Percentiles rank a stretch among this genome's conserved stretches.
These are phyloP conservation scores for Trametes cubensis DNA, from an alignment of 768 basidiomycete genomes.

Conservation along the genomic window DNA sequence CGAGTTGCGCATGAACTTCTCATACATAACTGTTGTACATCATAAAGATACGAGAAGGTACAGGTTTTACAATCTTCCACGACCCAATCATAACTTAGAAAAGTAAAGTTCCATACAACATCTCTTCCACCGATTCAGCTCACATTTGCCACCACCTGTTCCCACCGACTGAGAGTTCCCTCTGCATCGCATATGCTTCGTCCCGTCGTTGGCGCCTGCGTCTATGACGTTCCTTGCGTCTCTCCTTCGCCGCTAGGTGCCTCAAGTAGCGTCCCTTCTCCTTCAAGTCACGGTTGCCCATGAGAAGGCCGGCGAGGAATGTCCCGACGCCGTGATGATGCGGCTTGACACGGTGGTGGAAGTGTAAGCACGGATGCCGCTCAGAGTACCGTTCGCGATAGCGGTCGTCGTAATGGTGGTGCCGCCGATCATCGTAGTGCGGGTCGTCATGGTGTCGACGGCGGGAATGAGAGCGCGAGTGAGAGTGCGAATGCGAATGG, in stretches of 20 bases:
- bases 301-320: slow-evolving; percentile 23
- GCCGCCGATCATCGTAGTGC: slow-evolving; percentile 7
- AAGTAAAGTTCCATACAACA: background rate
- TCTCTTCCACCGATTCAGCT: background rate
- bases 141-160: slow-evolving; percentile 25
- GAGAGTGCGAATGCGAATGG: slow-evolving; percentile 1
- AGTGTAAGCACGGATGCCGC: slow-evolving; percentile 26
- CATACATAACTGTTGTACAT: background rate
- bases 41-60: too few relatives aligned
- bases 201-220: slow-evolving; percentile 20
- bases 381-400: slow-evolving; percentile 20
- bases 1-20: too few relatives aligned
- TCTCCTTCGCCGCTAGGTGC: slow-evolving; percentile 21
- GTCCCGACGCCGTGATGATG: slow-evolving; percentile 29
- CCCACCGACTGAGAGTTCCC: slow-evolving; percentile 12
- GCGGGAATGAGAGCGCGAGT: slow-evolving; percentile 3
- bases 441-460: slow-evolving; percentile 5
- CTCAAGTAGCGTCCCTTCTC: slow-evolving; percentile 20
- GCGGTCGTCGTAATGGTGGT: slow-evolving; percentile 15
- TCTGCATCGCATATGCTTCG: slow-evolving; percentile 21
- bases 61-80: background rate
- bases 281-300: slow-evolving; percentile 15
- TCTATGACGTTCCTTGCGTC: slow-evolving; percentile 25
- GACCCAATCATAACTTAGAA: background rate
- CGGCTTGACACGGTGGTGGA: slow-evolving; percentile 27